These are phyloP conservation scores for Tritrichomonas foetus DNA, from an alignment of 208 protist genomes.

Conservation along the genomic window DNA sequence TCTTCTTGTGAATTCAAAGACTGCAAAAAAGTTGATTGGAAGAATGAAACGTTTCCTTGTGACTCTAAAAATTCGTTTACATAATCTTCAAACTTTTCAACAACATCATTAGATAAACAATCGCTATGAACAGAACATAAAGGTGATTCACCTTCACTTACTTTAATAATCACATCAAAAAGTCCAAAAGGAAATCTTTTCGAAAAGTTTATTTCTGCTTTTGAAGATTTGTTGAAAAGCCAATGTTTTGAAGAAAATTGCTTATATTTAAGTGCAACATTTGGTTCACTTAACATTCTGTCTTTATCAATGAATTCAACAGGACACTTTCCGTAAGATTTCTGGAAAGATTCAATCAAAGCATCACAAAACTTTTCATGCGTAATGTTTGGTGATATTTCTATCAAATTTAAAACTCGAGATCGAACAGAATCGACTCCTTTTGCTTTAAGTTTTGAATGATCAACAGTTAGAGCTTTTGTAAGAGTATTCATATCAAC, in stretches of 20 bases:
- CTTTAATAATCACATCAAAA: neutral
- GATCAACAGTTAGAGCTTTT: neutral
- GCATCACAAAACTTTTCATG: neutral
- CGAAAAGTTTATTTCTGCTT: neutral
- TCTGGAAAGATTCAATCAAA: neutral
- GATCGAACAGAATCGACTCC: neutral
- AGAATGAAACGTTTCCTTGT: no score
- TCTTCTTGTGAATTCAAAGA: no score
- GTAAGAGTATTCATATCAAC: neutral
- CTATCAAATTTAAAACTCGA: neutral
- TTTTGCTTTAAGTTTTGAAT: neutral
- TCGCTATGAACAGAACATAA: neutral
- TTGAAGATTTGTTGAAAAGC: neutral
- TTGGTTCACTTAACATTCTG: neutral
- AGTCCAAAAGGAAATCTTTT: conserved; percentile 8
- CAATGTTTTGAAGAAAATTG: neutral
- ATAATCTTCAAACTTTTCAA: neutral
- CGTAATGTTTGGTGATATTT: neutral
- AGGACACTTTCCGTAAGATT: neutral
- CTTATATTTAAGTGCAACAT: neutral
- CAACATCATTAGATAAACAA: neutral
- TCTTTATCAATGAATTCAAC: neutral
- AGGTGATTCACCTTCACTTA: neutral
- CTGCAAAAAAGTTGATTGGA: no score
- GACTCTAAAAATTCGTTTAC: no score